Percentiles rank a stretch among this genome's conserved stretches.
These are phyloP conservation scores for Erythrophleum ivorense DNA, from an alignment of 331 rosid species.

Conservation along the genomic window DNA sequence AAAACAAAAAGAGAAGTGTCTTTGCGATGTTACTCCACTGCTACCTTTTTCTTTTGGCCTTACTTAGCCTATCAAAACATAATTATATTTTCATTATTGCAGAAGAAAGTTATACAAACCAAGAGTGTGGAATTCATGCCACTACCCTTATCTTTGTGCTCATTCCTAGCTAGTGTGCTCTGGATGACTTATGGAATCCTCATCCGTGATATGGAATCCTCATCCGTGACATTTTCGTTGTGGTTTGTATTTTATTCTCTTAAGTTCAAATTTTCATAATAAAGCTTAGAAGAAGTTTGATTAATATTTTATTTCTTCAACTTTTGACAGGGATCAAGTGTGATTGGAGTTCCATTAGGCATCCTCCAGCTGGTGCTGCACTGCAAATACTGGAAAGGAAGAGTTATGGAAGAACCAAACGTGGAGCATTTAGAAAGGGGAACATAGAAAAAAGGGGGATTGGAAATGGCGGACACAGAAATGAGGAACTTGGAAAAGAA, in stretches of 20 bases:
- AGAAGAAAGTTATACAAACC: conserved; percentile 67
- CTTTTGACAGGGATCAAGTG: conserved; percentile 71
- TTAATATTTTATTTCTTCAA: conserved; percentile 2
- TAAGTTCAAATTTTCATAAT: not conserved
- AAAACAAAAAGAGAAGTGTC: not conserved
- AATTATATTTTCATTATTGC: conserved; percentile 36
- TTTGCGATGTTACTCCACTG: not conserved
- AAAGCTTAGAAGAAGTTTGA: not conserved
- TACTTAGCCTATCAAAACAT: not conserved
- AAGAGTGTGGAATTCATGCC: conserved; percentile 94
- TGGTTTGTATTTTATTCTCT: conserved; percentile 48
- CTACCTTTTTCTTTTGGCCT: not conserved
- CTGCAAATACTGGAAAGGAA: conserved; percentile 70
- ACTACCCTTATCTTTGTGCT: conserved; percentile 70
- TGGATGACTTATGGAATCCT: conserved; percentile 88
- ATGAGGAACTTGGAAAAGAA: conserved; percentile 39
- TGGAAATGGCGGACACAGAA: conserved; percentile 32
- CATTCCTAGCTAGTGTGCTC: conserved; percentile 59
- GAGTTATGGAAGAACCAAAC: conserved; percentile 42
- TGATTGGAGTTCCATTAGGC: conserved; percentile 71
- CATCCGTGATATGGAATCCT: no score
- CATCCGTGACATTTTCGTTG: conserved; percentile 67
- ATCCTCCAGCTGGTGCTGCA: conserved; percentile 73
- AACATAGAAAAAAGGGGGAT: conserved; percentile 7
- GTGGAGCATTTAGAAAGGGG: conserved; percentile 35